Base-by-base conservation (phyloP, 2,329 filamentous ascomycete species). In the Scolecobasidium constrictum region DNA sequence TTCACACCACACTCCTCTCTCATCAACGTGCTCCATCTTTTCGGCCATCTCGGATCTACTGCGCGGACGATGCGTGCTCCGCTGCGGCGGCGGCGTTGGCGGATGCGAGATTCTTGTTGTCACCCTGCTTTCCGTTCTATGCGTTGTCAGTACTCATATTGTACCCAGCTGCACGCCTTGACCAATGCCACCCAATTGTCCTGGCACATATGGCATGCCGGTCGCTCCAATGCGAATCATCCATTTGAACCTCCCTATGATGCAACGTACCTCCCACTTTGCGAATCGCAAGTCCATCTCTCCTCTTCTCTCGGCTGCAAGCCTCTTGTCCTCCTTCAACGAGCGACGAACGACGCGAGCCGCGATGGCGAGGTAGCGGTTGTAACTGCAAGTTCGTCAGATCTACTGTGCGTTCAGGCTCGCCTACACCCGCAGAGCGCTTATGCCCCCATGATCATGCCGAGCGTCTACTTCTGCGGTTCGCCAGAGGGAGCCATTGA, bases 331-430 rank as follows among this genome's bases (percentile, higher is more conserved):
- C 62, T 98, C 92, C 77, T 96, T 95, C 66, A 98, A 76, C 65
- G 87, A 94, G 66, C 86, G 84, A 72, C 93, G 92, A 66, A 98
- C 85, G 62, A 86, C 84, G 68, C 88, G 87, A 68, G 88, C 80
- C 61, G 92, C 87, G 71, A 98, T 78, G 62, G 88, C 81, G 64
- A 98, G 81, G 81, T 95, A 96, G 73, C 88, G 92, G 83, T 98
- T 98, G 86, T 98, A 98, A 73, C 92, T 98, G 66, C 63, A 43
- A 44, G 40, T 11, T 17, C 34, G n/a, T n/a, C n/a, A n/a, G n/a
- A n/a, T n/a, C n/a, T n/a, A n/a, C n/a, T n/a, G n/a, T n/a, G n/a
- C n/a, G n/a, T n/a, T n/a, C n/a, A n/a, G n/a, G n/a, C n/a, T n/a
- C n/a, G n/a, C n/a, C n/a, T n/a, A n/a, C n/a, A n/a, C n/a, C n/a